Conservation (phyloP, 192 early-diverging fungal species). For the Bifiguratus adelaidae region DNA sequence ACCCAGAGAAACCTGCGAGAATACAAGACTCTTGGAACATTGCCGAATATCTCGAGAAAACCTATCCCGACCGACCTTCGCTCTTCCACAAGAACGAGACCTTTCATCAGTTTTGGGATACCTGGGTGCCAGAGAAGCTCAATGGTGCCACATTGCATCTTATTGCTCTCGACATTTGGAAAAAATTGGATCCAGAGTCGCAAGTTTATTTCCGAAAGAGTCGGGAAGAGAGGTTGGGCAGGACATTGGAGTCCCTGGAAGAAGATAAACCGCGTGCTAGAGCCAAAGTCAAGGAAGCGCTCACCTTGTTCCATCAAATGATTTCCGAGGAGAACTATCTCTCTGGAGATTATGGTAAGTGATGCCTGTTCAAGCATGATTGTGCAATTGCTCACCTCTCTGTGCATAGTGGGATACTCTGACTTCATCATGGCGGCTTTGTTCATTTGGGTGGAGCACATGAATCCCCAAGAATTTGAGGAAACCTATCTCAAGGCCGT, state of each 20-base stretch:
- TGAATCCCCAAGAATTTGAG: constrained; percentile 22
- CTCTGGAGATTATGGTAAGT: constrained; percentile 25
- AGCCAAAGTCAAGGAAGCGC: constrained; percentile 9
- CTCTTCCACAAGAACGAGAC: constrained; percentile 23
- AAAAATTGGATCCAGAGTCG: constrained; percentile 8
- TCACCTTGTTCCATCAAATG: constrained; percentile 11
- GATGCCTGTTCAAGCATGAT: background rate
- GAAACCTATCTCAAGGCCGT: too few relatives aligned
- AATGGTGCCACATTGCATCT: constrained; percentile 14
- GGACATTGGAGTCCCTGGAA: constrained; percentile 14
- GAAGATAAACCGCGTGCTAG: constrained; percentile 11
- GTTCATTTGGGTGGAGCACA: constrained; percentile 16
- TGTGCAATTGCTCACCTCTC: background rate
- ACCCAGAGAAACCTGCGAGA: too few relatives aligned
- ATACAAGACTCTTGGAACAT: constrained; percentile 42
- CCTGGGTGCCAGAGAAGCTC: constrained; percentile 19
- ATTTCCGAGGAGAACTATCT: constrained; percentile 15
- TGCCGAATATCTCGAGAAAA: constrained; percentile 43
- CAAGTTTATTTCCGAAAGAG: constrained; percentile 22
- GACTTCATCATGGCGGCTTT: constrained; percentile 22
- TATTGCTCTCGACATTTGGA: constrained; percentile 14
- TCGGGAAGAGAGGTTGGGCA: constrained; percentile 22
- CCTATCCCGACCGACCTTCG: constrained; percentile 34
- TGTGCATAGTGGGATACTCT: constrained; percentile 28
- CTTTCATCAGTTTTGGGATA: constrained; percentile 26